Evolutionary conservation across 768 basidiomycete species (phyloP).

Genomic region (Lyophyllum semitale): DNA sequence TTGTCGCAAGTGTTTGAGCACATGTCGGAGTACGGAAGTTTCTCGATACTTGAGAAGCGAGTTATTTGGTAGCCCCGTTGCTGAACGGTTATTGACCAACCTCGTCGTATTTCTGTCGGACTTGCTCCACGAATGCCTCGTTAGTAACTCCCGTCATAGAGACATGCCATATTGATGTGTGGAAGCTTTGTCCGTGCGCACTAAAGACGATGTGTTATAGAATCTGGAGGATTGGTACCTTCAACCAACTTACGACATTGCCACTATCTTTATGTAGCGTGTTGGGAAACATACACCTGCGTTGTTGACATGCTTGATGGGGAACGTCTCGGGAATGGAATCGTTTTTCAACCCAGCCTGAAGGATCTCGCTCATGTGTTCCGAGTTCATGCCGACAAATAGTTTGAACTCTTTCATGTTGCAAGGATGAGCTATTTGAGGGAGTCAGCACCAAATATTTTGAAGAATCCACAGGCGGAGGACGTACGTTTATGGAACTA

Average conservation of each 20-base stretch:
- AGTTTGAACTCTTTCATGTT: conserved; percentile 85
- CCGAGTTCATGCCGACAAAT: conserved; percentile 61
- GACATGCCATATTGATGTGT: conserved; percentile 80
- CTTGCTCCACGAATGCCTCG: conserved; percentile 53
- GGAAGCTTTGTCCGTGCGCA: conserved; percentile 71
- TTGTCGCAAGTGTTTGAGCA: conserved; percentile 78
- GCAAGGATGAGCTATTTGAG: conserved; percentile 70
- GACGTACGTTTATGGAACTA: conserved; percentile 46
- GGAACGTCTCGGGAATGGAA: conserved; percentile 60
- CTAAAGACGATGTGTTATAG: conserved; percentile 32
- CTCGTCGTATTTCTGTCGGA: conserved; percentile 59
- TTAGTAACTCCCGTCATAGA: conserved; percentile 62
- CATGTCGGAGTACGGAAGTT: conserved; percentile 60
- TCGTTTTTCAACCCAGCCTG: conserved; percentile 70
- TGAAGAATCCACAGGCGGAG: not conserved
- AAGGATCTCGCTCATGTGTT: conserved; percentile 70
- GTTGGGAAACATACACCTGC: conserved; percentile 62
- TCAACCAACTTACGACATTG: conserved; percentile 58
- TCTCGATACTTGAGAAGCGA: conserved; percentile 58
- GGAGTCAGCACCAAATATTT: conserved; percentile 4
- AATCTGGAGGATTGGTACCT: not conserved
- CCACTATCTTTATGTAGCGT: conserved; percentile 73
- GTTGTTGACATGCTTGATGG: conserved; percentile 55
- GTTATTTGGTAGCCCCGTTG: conserved; percentile 8
- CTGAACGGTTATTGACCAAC: conserved; percentile 37